Evolutionary conservation across 75 land plant genomes (phyloP).

Genomic region (Cryptomeria japonica): DNA sequence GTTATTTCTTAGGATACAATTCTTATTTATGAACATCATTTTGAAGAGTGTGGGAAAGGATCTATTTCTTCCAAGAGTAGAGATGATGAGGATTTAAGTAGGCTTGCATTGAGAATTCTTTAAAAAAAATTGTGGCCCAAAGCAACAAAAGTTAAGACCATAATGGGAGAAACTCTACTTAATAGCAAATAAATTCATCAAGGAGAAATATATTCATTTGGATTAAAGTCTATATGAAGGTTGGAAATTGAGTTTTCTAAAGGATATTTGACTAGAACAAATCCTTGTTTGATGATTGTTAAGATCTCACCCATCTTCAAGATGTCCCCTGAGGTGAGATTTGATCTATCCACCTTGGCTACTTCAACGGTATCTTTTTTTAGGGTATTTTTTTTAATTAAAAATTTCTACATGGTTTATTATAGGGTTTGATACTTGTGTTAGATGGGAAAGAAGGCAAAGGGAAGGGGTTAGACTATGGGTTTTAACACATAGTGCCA

Average conservation of each 20-base stretch:
- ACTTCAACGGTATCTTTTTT: neutral
- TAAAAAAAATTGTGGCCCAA: conserved; percentile 47
- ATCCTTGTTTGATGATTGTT: conserved; percentile 66
- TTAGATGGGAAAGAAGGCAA: neutral
- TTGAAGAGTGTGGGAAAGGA: conserved; percentile 90
- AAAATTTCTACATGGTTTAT: neutral
- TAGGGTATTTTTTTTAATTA: neutral
- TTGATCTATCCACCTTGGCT: neutral
- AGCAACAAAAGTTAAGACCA: conserved; percentile 25
- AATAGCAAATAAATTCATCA: conserved; percentile 43
- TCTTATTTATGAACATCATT: conserved; percentile 88
- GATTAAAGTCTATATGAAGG: neutral
- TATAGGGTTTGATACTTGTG: neutral
- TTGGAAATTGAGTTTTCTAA: neutral
- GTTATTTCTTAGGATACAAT: conserved; percentile 14
- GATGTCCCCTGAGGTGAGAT: conserved; percentile 6
- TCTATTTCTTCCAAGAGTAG: conserved; percentile 59
- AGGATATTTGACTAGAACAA: conserved; percentile 29
- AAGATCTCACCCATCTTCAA: conserved; percentile 41
- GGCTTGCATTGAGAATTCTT: conserved; percentile 69
- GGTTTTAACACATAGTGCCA: conserved; percentile 25
- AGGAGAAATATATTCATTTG: conserved; percentile 16
- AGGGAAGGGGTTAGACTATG: neutral
- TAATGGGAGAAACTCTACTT: conserved; percentile 45
- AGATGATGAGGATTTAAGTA: conserved; percentile 67